Conservation (phyloP, 169 alveolate species). For the Plasmodium billcollinsi region DNA sequence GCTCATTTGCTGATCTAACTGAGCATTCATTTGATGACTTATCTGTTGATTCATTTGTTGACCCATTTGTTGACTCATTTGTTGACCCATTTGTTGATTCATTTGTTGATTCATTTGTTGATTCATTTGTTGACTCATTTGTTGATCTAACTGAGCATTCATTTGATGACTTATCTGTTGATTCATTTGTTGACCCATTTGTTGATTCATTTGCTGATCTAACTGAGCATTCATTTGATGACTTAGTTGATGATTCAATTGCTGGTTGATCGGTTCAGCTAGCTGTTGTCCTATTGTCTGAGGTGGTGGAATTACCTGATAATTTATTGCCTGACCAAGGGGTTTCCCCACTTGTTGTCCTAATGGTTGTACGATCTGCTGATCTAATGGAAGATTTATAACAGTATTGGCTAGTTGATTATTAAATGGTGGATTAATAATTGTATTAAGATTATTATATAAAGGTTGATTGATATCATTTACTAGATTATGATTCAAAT, state of each 20-base stretch:
- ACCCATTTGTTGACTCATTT: background rate
- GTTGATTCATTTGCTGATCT: conserved; percentile 19
- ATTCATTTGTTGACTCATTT: conserved; percentile 11
- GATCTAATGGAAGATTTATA: conserved; percentile 20
- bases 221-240: conserved; percentile 12
- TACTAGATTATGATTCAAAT: background rate
- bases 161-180: conserved; percentile 21
- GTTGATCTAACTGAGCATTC: too few species aligned
- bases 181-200: background rate
- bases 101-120: conserved; percentile 8
- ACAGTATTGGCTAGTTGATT: conserved; percentile 16
- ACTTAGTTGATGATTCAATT: conserved; percentile 9
- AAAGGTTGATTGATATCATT: background rate
- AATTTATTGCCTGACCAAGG: conserved; percentile 1
- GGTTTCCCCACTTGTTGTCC: conserved; percentile 4
- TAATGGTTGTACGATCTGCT: conserved; percentile 19
- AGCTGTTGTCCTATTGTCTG: conserved; percentile 3
- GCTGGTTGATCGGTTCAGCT: background rate
- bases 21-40: conserved; percentile 17
- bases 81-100: conserved; percentile 8
- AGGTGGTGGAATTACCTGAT: background rate
- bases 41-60: conserved; percentile 2
- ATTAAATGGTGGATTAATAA: background rate
- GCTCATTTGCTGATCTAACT: background rate
- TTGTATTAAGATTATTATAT: conserved; percentile 8